Evolutionary conservation across 441 rosid genomes (phyloP), one percentile per base, ranked within the genome.

Genomic region (Corymbia calophylla): DNA sequence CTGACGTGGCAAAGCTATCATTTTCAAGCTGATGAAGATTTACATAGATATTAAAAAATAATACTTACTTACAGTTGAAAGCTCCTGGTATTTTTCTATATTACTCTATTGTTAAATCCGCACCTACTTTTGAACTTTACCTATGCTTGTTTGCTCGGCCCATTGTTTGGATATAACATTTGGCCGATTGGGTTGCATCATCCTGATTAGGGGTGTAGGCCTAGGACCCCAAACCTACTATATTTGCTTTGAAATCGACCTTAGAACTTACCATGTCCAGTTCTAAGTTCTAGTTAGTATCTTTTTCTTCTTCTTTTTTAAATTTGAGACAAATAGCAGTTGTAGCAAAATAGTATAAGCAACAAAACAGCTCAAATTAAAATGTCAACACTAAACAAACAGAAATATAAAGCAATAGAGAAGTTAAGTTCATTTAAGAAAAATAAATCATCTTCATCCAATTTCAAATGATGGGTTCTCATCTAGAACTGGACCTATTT

Each of bases 261-360:
- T 15, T 2, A 15, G 1, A 64, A n/a, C 10, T 16, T 16, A 16
- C 13, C 35, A 1, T 7, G 4, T 64, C 2, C 5, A 0, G 1
- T n/a, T 64, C 10, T 19, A 7, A n/a, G 5, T n/a, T n/a, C 11
- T 64, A n/a, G 32, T 1, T 2, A n/a, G 35, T 14, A 64, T n/a
- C 27, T 32, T n/a, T 64, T 64, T 66, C 7, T 15, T 7, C 4
- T 16, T 29, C 16, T 29, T 4, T 62, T 29, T 29, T 7, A 29
- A 13, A 5, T 25, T 6, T 12, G 15, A 62, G 32, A 29, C 9
- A 14, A 62, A 62, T 14, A 62, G 7, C 6, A 66, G 10, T 66
- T 31, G 8, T 31, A 5, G 1, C 21, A 66, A 66, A 31, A 31
- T 64, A 16, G 9, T 16, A 16, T 16, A 19, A n/a, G 6, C 39